Conservation (phyloP, 1,284 basidiomycete species). For the Phenoliferia sp. region DNA sequence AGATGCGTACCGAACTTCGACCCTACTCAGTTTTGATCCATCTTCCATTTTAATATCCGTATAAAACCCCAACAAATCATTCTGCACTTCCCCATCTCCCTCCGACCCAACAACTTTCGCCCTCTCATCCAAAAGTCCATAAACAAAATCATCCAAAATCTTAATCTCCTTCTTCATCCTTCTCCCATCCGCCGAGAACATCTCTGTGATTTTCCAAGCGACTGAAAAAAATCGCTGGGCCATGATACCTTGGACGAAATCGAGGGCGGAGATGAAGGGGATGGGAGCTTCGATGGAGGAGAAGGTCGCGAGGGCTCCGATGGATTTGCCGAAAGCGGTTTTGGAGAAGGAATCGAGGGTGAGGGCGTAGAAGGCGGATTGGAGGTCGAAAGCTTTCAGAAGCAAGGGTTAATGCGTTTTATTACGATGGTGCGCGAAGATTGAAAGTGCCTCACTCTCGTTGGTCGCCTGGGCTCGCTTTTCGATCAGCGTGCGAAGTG, state of each 20-base stretch:
- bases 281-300: slow-evolving; percentile 16
- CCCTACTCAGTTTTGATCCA: not conserved
- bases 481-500: slow-evolving; percentile 33
- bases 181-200: slow-evolving; percentile 21
- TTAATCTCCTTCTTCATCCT: slow-evolving; percentile 29
- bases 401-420: not conserved
- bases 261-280: slow-evolving; percentile 38
- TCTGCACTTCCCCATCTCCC: not conserved
- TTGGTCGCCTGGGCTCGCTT: slow-evolving; percentile 14
- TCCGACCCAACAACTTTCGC: not conserved
- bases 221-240: slow-evolving; percentile 16
- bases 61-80: slow-evolving; percentile 10
- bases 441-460: slow-evolving; percentile 8
- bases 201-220: slow-evolving; percentile 28
- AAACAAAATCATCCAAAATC: slow-evolving; percentile 34
- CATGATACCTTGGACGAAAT: slow-evolving; percentile 36
- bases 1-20: not conserved
- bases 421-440: not conserved
- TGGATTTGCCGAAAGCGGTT: slow-evolving; percentile 11
- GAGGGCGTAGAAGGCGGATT: slow-evolving; percentile 10
- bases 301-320: slow-evolving; percentile 15
- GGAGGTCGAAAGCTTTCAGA: not conserved
- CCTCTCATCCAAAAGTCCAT: slow-evolving; percentile 33
- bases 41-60: not conserved
- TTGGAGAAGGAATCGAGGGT: slow-evolving; percentile 16